Percentiles rank a stretch among this genome's conserved stretches.
Conservation (phyloP, 345 rosid genomes). For the Bruguiera parviflora region DNA sequence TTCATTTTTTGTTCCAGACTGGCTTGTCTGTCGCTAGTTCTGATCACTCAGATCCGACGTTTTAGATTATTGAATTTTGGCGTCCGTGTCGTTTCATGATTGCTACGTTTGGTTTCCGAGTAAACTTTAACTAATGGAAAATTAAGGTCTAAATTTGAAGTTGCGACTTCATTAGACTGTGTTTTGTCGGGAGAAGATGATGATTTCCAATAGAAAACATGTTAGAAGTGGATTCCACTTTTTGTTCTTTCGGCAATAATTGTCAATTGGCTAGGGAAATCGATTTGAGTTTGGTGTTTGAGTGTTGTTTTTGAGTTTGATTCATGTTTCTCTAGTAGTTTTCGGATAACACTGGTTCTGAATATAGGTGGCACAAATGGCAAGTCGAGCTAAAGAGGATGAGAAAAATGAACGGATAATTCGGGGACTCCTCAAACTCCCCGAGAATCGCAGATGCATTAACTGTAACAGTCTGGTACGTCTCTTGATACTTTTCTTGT, state of each 20-base stretch:
- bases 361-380: conserved; percentile 37
- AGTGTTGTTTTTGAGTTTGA: background rate
- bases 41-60: conserved; percentile 37
- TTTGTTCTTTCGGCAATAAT: too few relatives aligned
- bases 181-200: too few relatives aligned
- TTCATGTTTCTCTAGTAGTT: background rate
- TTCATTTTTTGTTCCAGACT: conserved; percentile 9
- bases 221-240: too few relatives aligned
- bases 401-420: conserved; percentile 83
- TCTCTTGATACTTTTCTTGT: background rate
- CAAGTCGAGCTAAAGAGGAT: conserved; percentile 70
- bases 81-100: background rate
- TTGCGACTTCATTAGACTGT: too few relatives aligned
- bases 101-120: background rate
- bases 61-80: conserved; percentile 13
- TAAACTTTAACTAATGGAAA: too few relatives aligned
- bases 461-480: conserved; percentile 91
- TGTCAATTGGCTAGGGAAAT: too few relatives aligned
- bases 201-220: too few relatives aligned
- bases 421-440: conserved; percentile 79
- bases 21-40: conserved; percentile 1
- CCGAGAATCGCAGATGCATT: conserved; percentile 83
- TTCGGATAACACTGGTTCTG: background rate
- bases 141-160: too few relatives aligned
- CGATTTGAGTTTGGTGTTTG: background rate